phyloP scores from a whole-genome alignment of 768 basidiomycete species.

The Collybia mongolica region DNA sequence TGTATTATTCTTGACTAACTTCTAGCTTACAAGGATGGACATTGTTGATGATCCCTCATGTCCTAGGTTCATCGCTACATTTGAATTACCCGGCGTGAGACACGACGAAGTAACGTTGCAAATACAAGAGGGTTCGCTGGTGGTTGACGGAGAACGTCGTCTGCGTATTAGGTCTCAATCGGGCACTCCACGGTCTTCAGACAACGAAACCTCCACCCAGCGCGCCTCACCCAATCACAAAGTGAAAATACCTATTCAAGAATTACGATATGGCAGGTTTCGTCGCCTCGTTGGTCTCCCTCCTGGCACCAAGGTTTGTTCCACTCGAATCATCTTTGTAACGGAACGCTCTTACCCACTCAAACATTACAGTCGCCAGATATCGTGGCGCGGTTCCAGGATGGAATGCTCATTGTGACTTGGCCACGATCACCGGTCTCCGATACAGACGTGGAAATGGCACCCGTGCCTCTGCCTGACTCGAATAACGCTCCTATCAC shows the following conservation, averaged over 20 bases:
- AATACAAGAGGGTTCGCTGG: constrained; percentile 31
- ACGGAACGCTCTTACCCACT: constrained; percentile 9
- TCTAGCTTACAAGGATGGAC: constrained; percentile 35
- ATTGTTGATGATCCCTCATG: constrained; percentile 36
- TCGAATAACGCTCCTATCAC: not conserved
- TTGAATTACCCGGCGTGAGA: constrained; percentile 46
- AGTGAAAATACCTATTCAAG: constrained; percentile 24
- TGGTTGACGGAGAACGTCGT: constrained; percentile 31
- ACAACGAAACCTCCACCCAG: not conserved
- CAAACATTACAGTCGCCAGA: constrained; percentile 30
- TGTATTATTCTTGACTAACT: not conserved
- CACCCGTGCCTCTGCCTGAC: not conserved
- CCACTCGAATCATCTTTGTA: constrained; percentile 7
- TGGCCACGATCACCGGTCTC: constrained; percentile 29
- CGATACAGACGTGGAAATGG: not conserved
- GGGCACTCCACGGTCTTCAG: not conserved
- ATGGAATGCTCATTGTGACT: constrained; percentile 42
- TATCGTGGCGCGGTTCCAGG: constrained; percentile 31
- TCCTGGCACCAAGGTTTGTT: constrained; percentile 34
- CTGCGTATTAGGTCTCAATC: constrained; percentile 9
- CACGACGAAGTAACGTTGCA: constrained; percentile 30
- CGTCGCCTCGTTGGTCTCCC: constrained; percentile 35
- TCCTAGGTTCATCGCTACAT: constrained; percentile 30
- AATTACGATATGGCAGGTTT: constrained; percentile 46
- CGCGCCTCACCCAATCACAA: not conserved